Evolutionary conservation across 176 grass and related monocot species (phyloP), one percentile per base, ranked within the genome.

Genomic region (Guadua angustifolia): DNA sequence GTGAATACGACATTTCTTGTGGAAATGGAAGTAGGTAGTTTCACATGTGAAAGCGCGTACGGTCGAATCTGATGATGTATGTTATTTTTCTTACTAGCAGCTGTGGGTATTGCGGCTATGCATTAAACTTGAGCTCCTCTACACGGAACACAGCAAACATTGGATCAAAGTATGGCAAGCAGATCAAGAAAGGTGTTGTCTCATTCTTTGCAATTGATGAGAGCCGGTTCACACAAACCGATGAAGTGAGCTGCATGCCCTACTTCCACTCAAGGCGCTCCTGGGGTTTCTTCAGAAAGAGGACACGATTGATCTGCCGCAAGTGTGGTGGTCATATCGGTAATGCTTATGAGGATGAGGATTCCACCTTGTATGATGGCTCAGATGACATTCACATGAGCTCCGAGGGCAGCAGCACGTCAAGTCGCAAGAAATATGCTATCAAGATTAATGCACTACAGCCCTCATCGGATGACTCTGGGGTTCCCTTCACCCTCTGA

Each of bases 41-140:
- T 88, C 87, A 74, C 6, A 57, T 66, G 6, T 4, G 2, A 21
- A 59, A 50, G 10, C 26, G 5, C 59, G 4, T 61, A 18, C 17
- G n/a, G 55, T 56, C 6, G 33, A 39, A 13, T 88, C 49, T 62
- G n/a, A 66, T 62, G n/a, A 45, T 47, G n/a, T 75, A 0, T 63
- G 10, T 0, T 73, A 9, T 84, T 42, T 74, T 72, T 65, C 49
- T 66, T 78, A 5, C 6, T 67, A 0, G 5, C 85, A 94, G 93
- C 65, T 94, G 93, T 42, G 89, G 93, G 10, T 82, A 83, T 24
- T 94, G 93, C 24, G 90, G 90, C 29, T 90, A 90, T 5, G 87
- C 40, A n/a, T 32, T 94, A 24, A 94, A 94, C 64, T 60, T 94
- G 78, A 94, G 92, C 90, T 94, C 93, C 35, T 90, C 90, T 0